phyloP scores from a whole-genome alignment of 306 rosid species.

The Glycyrrhiza uralensis region DNA sequence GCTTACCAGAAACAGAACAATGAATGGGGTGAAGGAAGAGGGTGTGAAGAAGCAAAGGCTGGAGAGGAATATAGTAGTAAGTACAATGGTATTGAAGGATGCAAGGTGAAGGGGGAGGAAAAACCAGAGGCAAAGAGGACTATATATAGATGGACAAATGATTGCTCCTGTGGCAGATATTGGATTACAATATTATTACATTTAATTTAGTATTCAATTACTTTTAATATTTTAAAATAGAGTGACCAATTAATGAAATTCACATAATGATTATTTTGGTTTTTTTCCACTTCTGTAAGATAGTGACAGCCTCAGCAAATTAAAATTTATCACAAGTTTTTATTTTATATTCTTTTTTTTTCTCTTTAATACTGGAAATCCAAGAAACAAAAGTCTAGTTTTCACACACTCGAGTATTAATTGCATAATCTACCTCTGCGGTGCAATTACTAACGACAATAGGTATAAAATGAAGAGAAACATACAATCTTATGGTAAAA shows the following conservation, averaged over 20 bases:
- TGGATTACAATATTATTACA: conserved; percentile 17
- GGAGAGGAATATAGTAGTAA: conserved; percentile 6
- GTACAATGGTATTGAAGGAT: conserved; percentile 19
- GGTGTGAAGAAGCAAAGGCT: conserved; percentile 23
- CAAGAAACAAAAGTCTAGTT: neutral
- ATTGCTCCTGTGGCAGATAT: conserved; percentile 6
- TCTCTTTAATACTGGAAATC: neutral
- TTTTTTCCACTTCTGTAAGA: neutral
- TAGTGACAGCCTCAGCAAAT: conserved; percentile 1
- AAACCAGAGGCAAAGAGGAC: conserved; percentile 30
- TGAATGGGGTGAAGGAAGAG: conserved; percentile 9
- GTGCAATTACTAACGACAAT: neutral
- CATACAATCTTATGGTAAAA: neutral
- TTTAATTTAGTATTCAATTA: conserved; percentile 1
- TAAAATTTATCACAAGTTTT: neutral
- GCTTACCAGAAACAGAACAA: conserved; percentile 40
- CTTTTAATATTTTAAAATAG: neutral
- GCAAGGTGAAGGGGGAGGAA: conserved; percentile 53
- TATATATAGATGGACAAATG: conserved; percentile 53
- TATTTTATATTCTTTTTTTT: neutral
- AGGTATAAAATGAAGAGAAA: neutral
- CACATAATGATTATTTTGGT: neutral
- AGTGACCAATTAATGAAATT: neutral
- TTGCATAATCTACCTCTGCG: neutral
- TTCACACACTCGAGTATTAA: neutral